A percentile compares a stretch with the other conserved stretches of the same genome.
phyloP scores from a whole-genome alignment of 2,329 filamentous ascomycete species.

The Penicillium sp. region DNA sequence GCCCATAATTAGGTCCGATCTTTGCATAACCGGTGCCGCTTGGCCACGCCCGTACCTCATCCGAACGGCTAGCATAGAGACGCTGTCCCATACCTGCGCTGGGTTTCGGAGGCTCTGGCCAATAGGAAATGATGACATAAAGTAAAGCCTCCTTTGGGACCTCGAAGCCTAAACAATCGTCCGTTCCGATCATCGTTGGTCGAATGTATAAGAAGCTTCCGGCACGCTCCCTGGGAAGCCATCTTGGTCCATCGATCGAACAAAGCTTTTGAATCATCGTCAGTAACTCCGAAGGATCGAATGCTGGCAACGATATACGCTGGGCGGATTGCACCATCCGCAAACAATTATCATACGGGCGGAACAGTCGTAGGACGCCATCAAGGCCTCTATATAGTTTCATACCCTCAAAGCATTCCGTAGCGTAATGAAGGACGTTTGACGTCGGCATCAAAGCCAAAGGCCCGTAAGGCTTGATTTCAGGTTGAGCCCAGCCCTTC shows the following conservation, averaged over 20 bases:
- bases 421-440: slow-evolving; percentile 77
- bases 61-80: slow-evolving; percentile 66
- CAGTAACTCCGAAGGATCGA: slow-evolving; percentile 67
- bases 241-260: slow-evolving; percentile 24
- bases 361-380: slow-evolving; percentile 69
- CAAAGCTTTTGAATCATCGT: slow-evolving; percentile 66
- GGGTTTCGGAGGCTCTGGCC: not conserved
- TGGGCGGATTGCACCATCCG: slow-evolving; percentile 55
- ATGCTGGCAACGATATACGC: slow-evolving; percentile 70
- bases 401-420: slow-evolving; percentile 80
- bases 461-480: slow-evolving; percentile 52
- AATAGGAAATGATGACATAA: slow-evolving; percentile 63
- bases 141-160: slow-evolving; percentile 69
- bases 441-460: slow-evolving; percentile 68
- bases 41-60: slow-evolving; percentile 83
- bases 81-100: slow-evolving; percentile 30
- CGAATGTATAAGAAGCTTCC: slow-evolving; percentile 71
- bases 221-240: slow-evolving; percentile 15
- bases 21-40: slow-evolving; percentile 88
- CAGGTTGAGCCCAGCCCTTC: slow-evolving; percentile 67
- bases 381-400: slow-evolving; percentile 68
- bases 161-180: slow-evolving; percentile 72
- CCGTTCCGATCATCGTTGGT: slow-evolving; percentile 79
- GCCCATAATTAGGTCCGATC: slow-evolving; percentile 86
- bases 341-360: slow-evolving; percentile 64